These are phyloP conservation scores for Solioccasus polychromus DNA, from an alignment of 768 basidiomycete species.

Conservation along the genomic window DNA sequence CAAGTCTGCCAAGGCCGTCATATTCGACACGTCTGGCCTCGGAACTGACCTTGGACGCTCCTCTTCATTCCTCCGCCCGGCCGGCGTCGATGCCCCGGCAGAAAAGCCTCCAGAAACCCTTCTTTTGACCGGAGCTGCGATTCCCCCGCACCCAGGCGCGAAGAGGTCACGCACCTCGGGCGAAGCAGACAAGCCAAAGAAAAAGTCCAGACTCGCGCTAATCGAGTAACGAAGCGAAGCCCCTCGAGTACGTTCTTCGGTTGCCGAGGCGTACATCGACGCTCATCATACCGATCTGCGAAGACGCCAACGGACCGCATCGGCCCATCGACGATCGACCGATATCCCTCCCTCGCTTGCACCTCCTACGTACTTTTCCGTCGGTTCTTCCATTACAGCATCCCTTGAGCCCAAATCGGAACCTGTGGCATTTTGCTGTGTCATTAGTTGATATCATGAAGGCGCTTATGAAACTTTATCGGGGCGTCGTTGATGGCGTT, in stretches of 20 bases:
- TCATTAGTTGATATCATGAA: slow-evolving; percentile 24
- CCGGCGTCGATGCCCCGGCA: slow-evolving; percentile 21
- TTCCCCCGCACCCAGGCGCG: slow-evolving; percentile 10
- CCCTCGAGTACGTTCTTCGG: slow-evolving; percentile 17
- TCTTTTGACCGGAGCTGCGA: slow-evolving; percentile 6
- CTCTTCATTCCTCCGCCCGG: slow-evolving; percentile 23
- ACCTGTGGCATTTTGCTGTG: slow-evolving; percentile 18
- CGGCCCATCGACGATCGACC: slow-evolving; percentile 22
- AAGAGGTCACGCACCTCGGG: slow-evolving; percentile 25
- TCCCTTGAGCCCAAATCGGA: slow-evolving; percentile 10
- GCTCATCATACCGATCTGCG: slow-evolving; percentile 17
- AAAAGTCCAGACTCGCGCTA: slow-evolving; percentile 23
- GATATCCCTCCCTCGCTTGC: slow-evolving; percentile 3
- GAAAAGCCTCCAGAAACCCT: slow-evolving; percentile 10
- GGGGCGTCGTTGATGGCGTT: slow-evolving; percentile 24
- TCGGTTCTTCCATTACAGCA: slow-evolving; percentile 23
- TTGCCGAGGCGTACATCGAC: slow-evolving; percentile 13
- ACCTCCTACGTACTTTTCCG: slow-evolving; percentile 10
- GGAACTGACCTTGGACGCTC: slow-evolving; percentile 47
- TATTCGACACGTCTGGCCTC: slow-evolving; percentile 47
- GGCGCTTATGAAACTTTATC: slow-evolving; percentile 30
- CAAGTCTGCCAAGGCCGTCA: slow-evolving; percentile 37
- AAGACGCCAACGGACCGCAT: slow-evolving; percentile 11
- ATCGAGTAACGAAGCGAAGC: slow-evolving; percentile 24
- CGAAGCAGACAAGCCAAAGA: slow-evolving; percentile 16